Evolutionary conservation across 129 eudicot species (phyloP).

Genomic region (Cynara cardunculus): DNA sequence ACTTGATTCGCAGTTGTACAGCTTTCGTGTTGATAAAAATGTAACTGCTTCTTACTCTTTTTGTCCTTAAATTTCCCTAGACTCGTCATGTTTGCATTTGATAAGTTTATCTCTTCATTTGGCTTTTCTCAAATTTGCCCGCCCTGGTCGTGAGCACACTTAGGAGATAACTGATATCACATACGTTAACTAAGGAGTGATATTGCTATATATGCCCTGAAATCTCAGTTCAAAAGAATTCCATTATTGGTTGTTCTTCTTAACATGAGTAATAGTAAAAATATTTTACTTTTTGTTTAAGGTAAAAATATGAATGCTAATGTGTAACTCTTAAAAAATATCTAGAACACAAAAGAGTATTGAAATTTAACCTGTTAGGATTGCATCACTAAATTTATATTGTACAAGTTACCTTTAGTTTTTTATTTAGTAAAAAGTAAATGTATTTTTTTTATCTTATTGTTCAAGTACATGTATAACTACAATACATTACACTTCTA

Average conservation of each 20-base stretch:
- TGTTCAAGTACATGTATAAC: not conserved
- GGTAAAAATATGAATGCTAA: not conserved
- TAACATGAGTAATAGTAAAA: not conserved
- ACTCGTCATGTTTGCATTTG: not conserved
- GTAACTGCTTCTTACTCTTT: constrained; percentile 28
- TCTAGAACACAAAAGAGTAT: not conserved
- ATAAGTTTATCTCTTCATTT: not conserved
- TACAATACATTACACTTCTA: not conserved
- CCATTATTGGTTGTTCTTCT: not conserved
- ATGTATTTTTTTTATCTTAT: not conserved
- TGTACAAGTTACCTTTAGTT: not conserved
- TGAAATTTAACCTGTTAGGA: not conserved
- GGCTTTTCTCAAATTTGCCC: not conserved
- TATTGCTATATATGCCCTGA: not conserved
- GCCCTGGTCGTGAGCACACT: not conserved
- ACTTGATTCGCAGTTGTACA: constrained; percentile 70
- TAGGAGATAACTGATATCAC: not conserved
- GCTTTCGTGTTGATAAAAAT: constrained; percentile 63
- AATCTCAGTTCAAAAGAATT: not conserved
- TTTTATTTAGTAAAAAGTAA: not conserved
- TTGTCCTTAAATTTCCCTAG: not conserved
- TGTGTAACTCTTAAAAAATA: not conserved
- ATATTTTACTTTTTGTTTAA: not conserved
- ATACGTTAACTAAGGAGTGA: not conserved
- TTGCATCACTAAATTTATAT: not conserved